Evolutionary conservation across 805 yeast species (phyloP), one percentile per base, ranked within the genome.

Genomic region (Metschnikowia henanensis): DNA sequence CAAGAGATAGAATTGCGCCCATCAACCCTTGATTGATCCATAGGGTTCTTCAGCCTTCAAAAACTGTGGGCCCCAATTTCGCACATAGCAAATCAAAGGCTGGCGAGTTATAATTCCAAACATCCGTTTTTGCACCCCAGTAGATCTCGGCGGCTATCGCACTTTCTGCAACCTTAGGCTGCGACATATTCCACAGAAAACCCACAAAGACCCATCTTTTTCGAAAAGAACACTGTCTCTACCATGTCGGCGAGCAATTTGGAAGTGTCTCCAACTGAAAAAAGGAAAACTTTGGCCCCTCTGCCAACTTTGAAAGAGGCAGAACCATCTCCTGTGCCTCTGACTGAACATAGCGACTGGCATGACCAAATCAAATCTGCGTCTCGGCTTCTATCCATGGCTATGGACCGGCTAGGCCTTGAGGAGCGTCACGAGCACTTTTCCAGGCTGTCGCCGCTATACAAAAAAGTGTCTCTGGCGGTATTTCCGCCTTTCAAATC

Each of bases 401-500:
- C 50, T 15, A 25, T 51, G 17, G 54, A 51, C 29, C 49, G 46
- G 21, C 30, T 52, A 13, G 54, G 56, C 16, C 48, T 52, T 19
- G 56, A 51, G 21, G 48, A 50, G 21, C 46, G 46, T 4, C 53
- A 51, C 25, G 51, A 43, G 8, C 34, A 43, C 38, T 30, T 51
- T 15, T 26, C 41, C 28, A 35, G 46, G 20, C 15, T 39, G 20
- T 37, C 48, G 4, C 53, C 57, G 15, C 35, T 54, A 2, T 52
- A 50, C 36, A 37, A 45, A 20, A 53, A 49, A 30, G 38, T 55
- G 22, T 30, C 56, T 10, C 50, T 32, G 48, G 48, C 49, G 15
- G 45, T 55, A 4, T 35, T 54, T 13, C 56, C 58, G 25, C 53
- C 57, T 15, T 22, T 55, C 30, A 51, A 39, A 26, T 30, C 36